Conservation (phyloP, 106 monocot genomes). For the Posidonia australis region DNA sequence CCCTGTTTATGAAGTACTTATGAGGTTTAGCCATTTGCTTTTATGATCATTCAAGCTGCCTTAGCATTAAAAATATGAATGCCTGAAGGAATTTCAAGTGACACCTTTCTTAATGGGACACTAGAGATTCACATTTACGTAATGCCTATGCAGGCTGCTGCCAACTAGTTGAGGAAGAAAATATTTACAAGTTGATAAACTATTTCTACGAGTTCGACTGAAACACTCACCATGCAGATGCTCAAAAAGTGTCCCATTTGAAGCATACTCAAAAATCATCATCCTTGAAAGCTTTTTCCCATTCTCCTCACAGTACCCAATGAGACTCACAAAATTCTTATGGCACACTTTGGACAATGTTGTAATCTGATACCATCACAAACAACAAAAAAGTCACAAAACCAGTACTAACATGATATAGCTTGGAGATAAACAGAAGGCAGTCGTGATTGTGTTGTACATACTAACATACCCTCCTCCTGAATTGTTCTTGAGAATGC, state of each 20-base stretch:
- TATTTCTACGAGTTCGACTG: background rate
- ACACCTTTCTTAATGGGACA: too few relatives aligned
- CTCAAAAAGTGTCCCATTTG: conserved; percentile 84
- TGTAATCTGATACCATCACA: conserved; percentile 33
- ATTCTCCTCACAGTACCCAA: conserved; percentile 67
- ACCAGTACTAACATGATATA: background rate
- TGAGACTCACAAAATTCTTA: conserved; percentile 83
- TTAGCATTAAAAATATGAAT: too few relatives aligned
- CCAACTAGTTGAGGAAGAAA: too few relatives aligned
- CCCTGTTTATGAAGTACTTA: too few relatives aligned
- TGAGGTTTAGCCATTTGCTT: too few relatives aligned
- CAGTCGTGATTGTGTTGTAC: conserved; percentile 1
- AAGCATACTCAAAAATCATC: conserved; percentile 90
- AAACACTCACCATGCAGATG: conserved; percentile 65
- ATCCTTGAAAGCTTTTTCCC: conserved; percentile 72
- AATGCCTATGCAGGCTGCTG: too few relatives aligned
- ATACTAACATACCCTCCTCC: conserved; percentile 73
- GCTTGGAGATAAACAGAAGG: background rate
- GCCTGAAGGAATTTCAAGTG: too few relatives aligned
- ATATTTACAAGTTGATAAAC: background rate
- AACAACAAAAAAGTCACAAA: background rate
- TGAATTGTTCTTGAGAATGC: conserved; percentile 46
- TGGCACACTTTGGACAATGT: conserved; percentile 61
- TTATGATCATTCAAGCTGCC: too few relatives aligned
- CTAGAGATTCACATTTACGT: too few relatives aligned